Percentiles rank a stretch among this genome's conserved stretches.
Evolutionary conservation across 2,329 filamentous ascomycete genomes (phyloP).

Genomic region (Chalaropsis ovoidea): DNA sequence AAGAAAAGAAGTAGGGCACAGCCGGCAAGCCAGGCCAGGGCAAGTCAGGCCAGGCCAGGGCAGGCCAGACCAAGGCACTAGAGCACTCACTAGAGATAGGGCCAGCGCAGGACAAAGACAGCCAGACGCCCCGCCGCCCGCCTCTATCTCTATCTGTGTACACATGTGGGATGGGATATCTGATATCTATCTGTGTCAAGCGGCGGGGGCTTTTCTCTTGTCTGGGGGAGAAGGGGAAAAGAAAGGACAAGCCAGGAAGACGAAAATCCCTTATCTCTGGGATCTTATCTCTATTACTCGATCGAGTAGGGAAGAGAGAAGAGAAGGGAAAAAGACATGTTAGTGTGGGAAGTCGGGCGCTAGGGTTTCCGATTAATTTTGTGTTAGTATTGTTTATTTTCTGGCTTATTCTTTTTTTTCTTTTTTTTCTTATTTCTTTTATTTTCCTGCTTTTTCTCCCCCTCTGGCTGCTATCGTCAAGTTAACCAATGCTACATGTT

Average conservation of each 20-base stretch:
- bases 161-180: not conserved
- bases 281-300: conserved; percentile 3
- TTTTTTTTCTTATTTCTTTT: too few species aligned
- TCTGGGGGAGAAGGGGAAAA: not conserved
- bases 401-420: too few species aligned
- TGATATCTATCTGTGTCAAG: not conserved
- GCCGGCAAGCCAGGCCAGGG: not conserved
- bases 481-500: too few species aligned
- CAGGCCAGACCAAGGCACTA: not conserved
- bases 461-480: too few species aligned
- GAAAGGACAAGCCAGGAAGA: not conserved
- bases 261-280: not conserved
- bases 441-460: too few species aligned
- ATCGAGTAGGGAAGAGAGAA: not conserved
- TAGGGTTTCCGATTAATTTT: too few species aligned
- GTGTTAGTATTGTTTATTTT: too few species aligned
- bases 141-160: not conserved
- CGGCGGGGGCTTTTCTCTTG: not conserved
- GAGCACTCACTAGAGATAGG: too few species aligned
- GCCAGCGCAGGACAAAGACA: too few species aligned
- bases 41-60: not conserved
- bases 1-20: not conserved
- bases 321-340: not conserved
- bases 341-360: too few species aligned
- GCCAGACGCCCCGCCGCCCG: not conserved